Percentiles rank a stretch among this genome's conserved stretches.
Conservation (phyloP, 2,329 filamentous ascomycete species). For the Thielaviopsis punctulata region DNA sequence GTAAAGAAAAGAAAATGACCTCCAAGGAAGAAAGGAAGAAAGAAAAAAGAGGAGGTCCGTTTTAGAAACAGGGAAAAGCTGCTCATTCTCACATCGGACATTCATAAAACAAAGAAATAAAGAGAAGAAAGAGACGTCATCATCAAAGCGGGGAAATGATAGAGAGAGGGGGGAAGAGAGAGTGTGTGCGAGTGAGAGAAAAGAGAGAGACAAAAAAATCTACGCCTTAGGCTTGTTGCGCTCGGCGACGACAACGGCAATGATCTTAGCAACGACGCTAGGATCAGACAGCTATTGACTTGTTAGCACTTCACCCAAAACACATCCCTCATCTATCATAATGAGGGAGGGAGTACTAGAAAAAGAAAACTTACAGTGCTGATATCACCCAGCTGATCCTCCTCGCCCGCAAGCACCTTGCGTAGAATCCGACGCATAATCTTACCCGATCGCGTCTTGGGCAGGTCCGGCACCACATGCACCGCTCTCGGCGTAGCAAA, state of each 20-base stretch:
- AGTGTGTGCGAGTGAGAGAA: not conserved
- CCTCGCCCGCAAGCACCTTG: conserved; percentile 94
- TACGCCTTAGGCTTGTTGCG: conserved; percentile 25
- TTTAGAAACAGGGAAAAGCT: not conserved
- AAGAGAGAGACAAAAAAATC: conserved; percentile 4
- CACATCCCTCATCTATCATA: too few relatives aligned
- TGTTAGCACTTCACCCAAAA: conserved; percentile 4
- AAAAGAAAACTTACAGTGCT: conserved; percentile 51
- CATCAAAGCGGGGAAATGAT: too few relatives aligned
- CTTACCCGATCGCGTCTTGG: conserved; percentile 95
- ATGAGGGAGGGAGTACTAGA: conserved; percentile 7
- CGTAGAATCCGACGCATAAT: conserved; percentile 95
- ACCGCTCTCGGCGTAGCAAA: conserved; percentile 94
- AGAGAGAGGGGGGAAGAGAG: too few relatives aligned
- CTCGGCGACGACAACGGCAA: conserved; percentile 54
- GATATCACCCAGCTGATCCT: conserved; percentile 87
- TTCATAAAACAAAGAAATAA: conserved; percentile 1
- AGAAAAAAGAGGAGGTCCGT: not conserved
- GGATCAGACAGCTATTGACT: conserved; percentile 66
- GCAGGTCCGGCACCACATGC: conserved; percentile 78
- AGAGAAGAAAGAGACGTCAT: conserved; percentile 6
- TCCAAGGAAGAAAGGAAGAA: not conserved
- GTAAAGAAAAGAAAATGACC: not conserved
- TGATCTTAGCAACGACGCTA: conserved; percentile 76
- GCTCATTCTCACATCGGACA: not conserved